Evolutionary conservation across 352 stramenopile species (phyloP), one percentile per base, ranked within the genome.

Genomic region (Aphanomyces cochlioides): DNA sequence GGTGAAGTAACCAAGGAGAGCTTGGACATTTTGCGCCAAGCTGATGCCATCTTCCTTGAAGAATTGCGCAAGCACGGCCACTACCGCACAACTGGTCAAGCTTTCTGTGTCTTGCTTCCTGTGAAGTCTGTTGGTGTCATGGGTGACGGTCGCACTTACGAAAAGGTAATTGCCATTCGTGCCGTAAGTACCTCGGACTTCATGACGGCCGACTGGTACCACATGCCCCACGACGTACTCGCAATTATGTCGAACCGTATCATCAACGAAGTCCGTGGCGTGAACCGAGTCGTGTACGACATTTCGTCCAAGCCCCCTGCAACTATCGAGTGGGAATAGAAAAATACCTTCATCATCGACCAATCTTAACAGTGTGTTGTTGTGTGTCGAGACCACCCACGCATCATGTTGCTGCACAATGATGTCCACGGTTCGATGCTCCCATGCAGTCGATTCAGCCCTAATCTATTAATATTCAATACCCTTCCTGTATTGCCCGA

Each of bases 191-290:
- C 98, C n/a, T 99, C 93, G 37, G 98, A 99, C 80, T 99, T 98
- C 80, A 99, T 99, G 98, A 99, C 97, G 36, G 98, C 97, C 17
- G 96, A 99, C 79, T 99, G 98, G 91, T 99, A 99, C 83, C 93
- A 98, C 78, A 97, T 99, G 83, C 96, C 97, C 47, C 99, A 99
- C 79, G 96, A 99, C 63, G 85, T 99, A 45, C 89, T 99, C 69
- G 93, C 90, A 38, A 91, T 82, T 61, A 99, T 99, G 90, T 98
- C 90, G 47, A 99, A 96, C 81, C 87, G 96, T 58, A 98, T 99
- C 74, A 99, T 99, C 78, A 99, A 99, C 79, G 96, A 99, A 83
- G 96, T 99, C 73, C 84, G 87, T 43, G 96, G 96, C 48, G 98
- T 99, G 72, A 99, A 99, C 84, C 85, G 97, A 66, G 90, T 99